Conservation (phyloP, 306 rosid species). For the Vachellia collinsii region DNA sequence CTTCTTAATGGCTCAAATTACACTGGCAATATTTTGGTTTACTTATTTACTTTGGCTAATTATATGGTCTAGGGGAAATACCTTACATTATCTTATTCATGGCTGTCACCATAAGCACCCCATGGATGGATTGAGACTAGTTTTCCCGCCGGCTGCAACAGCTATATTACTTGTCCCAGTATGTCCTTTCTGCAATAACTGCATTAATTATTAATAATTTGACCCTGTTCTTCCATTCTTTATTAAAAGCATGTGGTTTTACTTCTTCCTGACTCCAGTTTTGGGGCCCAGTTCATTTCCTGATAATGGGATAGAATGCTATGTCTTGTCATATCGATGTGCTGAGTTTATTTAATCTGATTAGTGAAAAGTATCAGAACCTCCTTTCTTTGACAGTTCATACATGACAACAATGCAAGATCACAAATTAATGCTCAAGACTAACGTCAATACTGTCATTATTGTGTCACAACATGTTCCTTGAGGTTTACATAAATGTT, state of each 20-base stretch:
- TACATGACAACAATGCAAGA: background rate
- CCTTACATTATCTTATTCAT: constrained; percentile 87
- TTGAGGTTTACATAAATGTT: background rate
- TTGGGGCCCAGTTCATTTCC: background rate
- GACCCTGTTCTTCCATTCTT: background rate
- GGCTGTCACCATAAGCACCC: constrained; percentile 99
- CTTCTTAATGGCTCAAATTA: background rate
- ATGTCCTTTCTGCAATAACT: constrained; percentile 28
- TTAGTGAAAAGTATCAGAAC: background rate
- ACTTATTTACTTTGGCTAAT: background rate
- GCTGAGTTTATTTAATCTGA: background rate
- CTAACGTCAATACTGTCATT: background rate
- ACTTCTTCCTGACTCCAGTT: background rate
- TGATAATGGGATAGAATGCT: background rate
- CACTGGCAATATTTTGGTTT: background rate
- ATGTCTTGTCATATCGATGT: background rate
- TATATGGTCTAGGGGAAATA: constrained; percentile 74
- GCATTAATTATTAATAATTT: background rate
- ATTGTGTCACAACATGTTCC: background rate
- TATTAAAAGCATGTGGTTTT: background rate
- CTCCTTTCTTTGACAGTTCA: background rate
- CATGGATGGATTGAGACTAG: constrained; percentile 90
- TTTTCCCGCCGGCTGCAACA: constrained; percentile 88
- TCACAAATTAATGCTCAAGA: background rate
- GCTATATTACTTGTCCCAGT: constrained; percentile 64